phyloP scores from a whole-genome alignment of 108 stramenopile genomes.

The Asterionellopsis glacialis region DNA sequence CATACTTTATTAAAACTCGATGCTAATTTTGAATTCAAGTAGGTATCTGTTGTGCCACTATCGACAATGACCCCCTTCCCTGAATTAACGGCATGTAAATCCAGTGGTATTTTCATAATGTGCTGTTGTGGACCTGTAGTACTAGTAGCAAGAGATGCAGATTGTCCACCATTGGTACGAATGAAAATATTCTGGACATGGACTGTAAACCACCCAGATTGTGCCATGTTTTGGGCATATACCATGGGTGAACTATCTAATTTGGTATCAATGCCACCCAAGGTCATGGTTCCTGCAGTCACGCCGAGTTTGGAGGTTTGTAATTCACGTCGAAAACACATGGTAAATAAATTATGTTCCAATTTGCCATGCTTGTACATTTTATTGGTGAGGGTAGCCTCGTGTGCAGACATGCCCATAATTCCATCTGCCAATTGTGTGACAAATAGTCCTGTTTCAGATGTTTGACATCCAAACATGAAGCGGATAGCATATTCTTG shows the following conservation, averaged over 20 bases:
- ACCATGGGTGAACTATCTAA: constrained; percentile 84
- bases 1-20: constrained; percentile 66
- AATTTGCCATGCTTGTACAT: constrained; percentile 64
- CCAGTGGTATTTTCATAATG: constrained; percentile 35
- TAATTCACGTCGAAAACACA: constrained; percentile 84
- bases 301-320: constrained; percentile 46
- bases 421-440: constrained; percentile 93
- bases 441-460: constrained; percentile 63
- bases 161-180: constrained; percentile 44
- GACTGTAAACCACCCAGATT: constrained; percentile 85
- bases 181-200: constrained; percentile 67
- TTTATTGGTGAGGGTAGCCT: constrained; percentile 78
- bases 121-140: constrained; percentile 3
- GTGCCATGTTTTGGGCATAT: constrained; percentile 66
- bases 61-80: constrained; percentile 93
- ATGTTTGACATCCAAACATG: constrained; percentile 90
- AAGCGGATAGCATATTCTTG: constrained; percentile 42
- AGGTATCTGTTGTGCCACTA: constrained; percentile 90
- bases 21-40: constrained; percentile 54
- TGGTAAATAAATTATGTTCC: constrained; percentile 70
- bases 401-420: constrained; percentile 88
- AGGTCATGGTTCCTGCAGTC: constrained; percentile 64
- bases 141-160: constrained; percentile 21
- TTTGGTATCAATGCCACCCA: constrained; percentile 78
- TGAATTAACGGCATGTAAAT: constrained; percentile 44